phyloP scores from a whole-genome alignment of 257 asterid genomes.

The Solanum piurae region DNA sequence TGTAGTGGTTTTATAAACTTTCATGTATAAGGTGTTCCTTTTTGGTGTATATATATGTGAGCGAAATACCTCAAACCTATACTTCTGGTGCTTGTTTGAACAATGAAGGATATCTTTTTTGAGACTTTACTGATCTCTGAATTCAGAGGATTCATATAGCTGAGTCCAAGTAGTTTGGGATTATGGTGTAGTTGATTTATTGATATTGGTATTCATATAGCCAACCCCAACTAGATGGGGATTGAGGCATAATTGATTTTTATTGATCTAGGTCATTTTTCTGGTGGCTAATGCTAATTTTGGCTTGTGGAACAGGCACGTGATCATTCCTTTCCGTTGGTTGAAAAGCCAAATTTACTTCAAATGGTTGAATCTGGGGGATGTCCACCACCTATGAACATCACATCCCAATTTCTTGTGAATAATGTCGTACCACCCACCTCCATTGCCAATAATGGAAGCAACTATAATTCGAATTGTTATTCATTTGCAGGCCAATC shows the following conservation, averaged over 20 bases:
- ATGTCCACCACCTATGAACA: conserved; percentile 24
- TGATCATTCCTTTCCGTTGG: conserved; percentile 14
- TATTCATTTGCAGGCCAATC: conserved; percentile 44
- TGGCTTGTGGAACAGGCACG: conserved; percentile 42
- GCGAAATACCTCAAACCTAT: background rate
- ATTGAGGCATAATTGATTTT: background rate
- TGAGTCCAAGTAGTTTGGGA: background rate
- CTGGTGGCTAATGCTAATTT: background rate
- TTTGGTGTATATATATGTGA: background rate
- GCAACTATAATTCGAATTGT: conserved; percentile 30
- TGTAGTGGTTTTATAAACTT: background rate
- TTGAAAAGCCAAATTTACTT: conserved; percentile 27
- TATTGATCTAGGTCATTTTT: conserved; percentile 1
- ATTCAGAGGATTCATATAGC: background rate
- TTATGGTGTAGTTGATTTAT: background rate
- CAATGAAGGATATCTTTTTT: background rate
- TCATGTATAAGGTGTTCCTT: background rate
- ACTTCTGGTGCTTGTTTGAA: background rate
- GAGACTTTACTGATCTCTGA: background rate
- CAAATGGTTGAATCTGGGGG: conserved; percentile 39
- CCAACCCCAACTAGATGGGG: background rate
- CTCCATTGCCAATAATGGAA: conserved; percentile 6
- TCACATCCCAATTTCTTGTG: conserved; percentile 33
- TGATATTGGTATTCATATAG: background rate
- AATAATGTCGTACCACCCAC: conserved; percentile 36